Conservation (phyloP, 2,329 filamentous ascomycete species). For the Purpureocillium lavendulum region DNA sequence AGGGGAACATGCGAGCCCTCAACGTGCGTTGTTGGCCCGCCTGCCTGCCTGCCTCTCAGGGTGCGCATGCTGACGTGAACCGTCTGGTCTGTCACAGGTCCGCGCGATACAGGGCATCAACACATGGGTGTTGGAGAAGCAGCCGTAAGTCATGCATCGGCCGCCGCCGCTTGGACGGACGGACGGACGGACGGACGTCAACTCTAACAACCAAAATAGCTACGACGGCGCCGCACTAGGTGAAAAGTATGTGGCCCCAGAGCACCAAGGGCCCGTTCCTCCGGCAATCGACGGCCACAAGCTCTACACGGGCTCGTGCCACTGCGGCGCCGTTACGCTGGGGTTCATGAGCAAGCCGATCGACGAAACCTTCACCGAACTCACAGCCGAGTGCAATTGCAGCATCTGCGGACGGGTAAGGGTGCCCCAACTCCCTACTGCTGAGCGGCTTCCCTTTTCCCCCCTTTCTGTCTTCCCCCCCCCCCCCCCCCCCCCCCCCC, state of each 20-base stretch:
- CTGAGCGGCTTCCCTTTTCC: no score
- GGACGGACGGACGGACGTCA: no score
- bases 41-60: no score
- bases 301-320: constrained; percentile 41
- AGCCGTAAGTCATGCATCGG: constrained; percentile 15
- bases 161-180: constrained; percentile 8
- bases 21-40: constrained; percentile 5
- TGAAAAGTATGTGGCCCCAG: constrained; percentile 22
- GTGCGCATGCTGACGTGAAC: no score
- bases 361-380: constrained; percentile 23
- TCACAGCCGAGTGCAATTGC: constrained; percentile 38
- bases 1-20: constrained; percentile 1
- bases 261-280: constrained; percentile 33
- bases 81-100: constrained; percentile 17
- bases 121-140: constrained; percentile 27
- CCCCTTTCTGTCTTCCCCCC: no score
- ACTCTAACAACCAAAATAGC: constrained; percentile 13
- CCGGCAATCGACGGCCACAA: constrained; percentile 26
- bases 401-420: constrained; percentile 37
- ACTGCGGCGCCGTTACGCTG: constrained; percentile 40
- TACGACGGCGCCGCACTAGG: constrained; percentile 27
- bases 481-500: background rate
- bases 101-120: constrained; percentile 35
- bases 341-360: constrained; percentile 34
- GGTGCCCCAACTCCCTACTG: no score